phyloP scores from a whole-genome alignment of 2,329 filamentous ascomycete species.

The Thelonectria discophora region DNA sequence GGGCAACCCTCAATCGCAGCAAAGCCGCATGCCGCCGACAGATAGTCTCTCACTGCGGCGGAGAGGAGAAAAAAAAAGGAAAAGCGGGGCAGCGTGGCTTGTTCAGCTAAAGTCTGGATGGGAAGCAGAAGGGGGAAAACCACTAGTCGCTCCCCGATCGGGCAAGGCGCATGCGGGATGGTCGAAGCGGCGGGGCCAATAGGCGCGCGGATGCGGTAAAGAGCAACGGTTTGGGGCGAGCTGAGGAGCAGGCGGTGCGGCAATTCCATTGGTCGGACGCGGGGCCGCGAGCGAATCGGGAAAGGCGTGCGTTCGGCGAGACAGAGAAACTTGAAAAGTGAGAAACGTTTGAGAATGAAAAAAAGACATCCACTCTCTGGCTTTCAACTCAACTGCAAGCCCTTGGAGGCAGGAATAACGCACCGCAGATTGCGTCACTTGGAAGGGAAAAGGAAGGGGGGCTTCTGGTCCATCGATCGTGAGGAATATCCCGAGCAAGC shows the following conservation, averaged over 20 bases:
- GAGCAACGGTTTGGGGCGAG: slow-evolving; percentile 39
- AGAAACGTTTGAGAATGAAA: too few species aligned
- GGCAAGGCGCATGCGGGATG: slow-evolving; percentile 36
- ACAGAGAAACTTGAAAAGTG: too few species aligned
- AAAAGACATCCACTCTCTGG: too few species aligned
- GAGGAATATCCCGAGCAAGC: not conserved
- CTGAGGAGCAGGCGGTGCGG: slow-evolving; percentile 33
- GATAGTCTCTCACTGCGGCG: slow-evolving; percentile 20
- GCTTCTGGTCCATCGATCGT: slow-evolving; percentile 11
- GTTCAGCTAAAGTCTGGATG: slow-evolving; percentile 37
- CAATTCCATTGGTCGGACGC: slow-evolving; percentile 24
- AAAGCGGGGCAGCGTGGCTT: slow-evolving; percentile 24
- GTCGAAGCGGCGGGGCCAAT: slow-evolving; percentile 39
- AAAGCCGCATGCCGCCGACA: slow-evolving; percentile 23
- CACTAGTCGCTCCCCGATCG: slow-evolving; percentile 38
- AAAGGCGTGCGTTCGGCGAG: slow-evolving; percentile 30
- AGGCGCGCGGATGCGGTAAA: slow-evolving; percentile 40
- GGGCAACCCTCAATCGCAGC: slow-evolving; percentile 5
- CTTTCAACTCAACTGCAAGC: not conserved
- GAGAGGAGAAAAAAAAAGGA: slow-evolving; percentile 1
- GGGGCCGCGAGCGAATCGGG: slow-evolving; percentile 31
- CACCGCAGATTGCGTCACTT: not conserved
- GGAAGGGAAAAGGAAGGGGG: slow-evolving; percentile 14
- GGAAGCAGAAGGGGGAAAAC: slow-evolving; percentile 14
- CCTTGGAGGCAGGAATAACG: not conserved